phyloP scores from a whole-genome alignment of 257 asterid species.

The Parsonsia alboflavescens region DNA sequence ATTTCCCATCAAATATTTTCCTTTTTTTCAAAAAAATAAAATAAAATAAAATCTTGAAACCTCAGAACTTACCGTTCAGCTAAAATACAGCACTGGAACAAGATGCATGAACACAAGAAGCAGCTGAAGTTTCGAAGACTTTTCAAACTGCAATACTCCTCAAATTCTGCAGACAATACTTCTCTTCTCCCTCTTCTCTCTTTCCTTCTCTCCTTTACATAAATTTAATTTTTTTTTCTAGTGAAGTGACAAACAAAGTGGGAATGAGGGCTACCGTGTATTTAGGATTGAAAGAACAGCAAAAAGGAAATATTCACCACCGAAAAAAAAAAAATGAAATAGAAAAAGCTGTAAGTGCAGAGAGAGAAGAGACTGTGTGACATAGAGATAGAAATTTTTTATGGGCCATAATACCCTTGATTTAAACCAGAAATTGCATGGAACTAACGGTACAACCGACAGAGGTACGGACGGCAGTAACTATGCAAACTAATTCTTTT shows the following conservation, averaged over 20 bases:
- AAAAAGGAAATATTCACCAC: no score
- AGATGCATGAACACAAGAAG: not conserved
- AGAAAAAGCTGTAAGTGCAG: not conserved
- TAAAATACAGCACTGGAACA: slow-evolving; percentile 13
- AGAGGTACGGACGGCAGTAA: not conserved
- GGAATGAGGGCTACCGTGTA: no score
- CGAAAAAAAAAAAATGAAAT: not conserved
- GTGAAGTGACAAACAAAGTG: no score
- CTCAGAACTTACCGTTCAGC: slow-evolving; percentile 22
- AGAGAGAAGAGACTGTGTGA: not conserved
- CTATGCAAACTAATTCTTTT: no score
- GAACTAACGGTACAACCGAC: slow-evolving; percentile 26
- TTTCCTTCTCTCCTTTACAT: not conserved
- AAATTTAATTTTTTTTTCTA: no score
- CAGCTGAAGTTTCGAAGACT: not conserved
- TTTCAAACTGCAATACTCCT: not conserved
- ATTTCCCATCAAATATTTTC: not conserved
- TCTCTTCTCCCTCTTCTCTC: no score
- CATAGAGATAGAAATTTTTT: not conserved
- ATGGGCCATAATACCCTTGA: slow-evolving; percentile 19
- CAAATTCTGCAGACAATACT: not conserved
- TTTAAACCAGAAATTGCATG: slow-evolving; percentile 12
- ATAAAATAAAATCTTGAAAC: slow-evolving; percentile 17
- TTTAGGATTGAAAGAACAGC: no score
- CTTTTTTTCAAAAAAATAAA: not conserved